A percentile compares a stretch with the other conserved stretches of the same genome.
phyloP scores from a whole-genome alignment of 2,329 filamentous ascomycete species.

The Aspergillus sp. region DNA sequence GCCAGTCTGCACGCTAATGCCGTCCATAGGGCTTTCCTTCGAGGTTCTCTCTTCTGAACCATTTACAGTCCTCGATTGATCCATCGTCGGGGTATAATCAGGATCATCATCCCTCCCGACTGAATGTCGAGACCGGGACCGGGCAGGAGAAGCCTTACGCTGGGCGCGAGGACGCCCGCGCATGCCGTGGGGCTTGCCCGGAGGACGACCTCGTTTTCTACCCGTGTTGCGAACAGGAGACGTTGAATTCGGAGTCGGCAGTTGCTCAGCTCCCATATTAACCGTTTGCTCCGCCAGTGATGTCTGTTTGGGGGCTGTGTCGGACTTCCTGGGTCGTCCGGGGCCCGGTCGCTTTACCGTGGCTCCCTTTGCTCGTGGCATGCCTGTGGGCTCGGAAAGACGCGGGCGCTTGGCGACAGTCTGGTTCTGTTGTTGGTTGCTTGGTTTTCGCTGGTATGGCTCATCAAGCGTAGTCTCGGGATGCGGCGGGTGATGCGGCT shows the following conservation, averaged over 20 bases:
- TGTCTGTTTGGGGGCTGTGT: conserved; percentile 9
- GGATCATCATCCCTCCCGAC: not conserved
- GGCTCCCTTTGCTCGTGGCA: conserved; percentile 2
- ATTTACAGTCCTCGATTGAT: not conserved
- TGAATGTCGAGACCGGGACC: too few relatives aligned
- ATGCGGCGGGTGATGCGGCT: conserved; percentile 5
- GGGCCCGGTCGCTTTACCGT: conserved; percentile 10
- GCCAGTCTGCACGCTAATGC: not conserved
- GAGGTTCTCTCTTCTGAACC: not conserved
- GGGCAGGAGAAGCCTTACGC: too few relatives aligned
- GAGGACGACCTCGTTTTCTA: too few relatives aligned
- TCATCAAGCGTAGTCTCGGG: not conserved
- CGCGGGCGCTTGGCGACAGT: conserved; percentile 23
- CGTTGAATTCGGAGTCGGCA: too few relatives aligned
- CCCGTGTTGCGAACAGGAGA: too few relatives aligned
- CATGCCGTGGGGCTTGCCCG: too few relatives aligned
- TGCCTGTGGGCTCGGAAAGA: conserved; percentile 10
- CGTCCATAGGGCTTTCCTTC: not conserved
- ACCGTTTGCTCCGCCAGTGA: conserved; percentile 10
- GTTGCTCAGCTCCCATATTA: too few relatives aligned
- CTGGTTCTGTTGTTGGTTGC: conserved; percentile 12
- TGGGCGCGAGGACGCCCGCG: too few relatives aligned
- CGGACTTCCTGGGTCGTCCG: conserved; percentile 23
- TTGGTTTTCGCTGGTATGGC: not conserved
- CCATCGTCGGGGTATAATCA: not conserved